Evolutionary conservation across 306 rosid species (phyloP).

Genomic region (apple (Malus domestica)): ASM211411v1 NC_041801.1:3113501-3114000

Average conservation of each 20-base stretch:
- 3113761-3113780: not conserved
- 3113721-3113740: not conserved
- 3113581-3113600: constrained; percentile 85
- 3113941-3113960: not conserved
- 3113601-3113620: constrained; percentile 96
- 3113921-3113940: not conserved
- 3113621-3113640: constrained; percentile 99
- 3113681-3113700: constrained; percentile 5
- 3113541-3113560: constrained; percentile 83
- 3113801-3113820: not conserved
- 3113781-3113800: not conserved
- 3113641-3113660: constrained; percentile 85
- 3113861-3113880: not conserved
- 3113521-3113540: constrained; percentile 89
- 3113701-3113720: constrained; percentile 1
- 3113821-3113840: not conserved
- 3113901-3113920: not conserved
- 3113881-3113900: not conserved
- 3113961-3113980: not conserved
- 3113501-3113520: constrained; percentile 91
- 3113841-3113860: not conserved
- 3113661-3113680: constrained; percentile 82
- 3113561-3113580: constrained; percentile 93
- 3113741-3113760: not conserved
- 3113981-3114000: not conserved